Base-by-base conservation (phyloP, 306 rosid species). In the Geum urbanum region DNA sequence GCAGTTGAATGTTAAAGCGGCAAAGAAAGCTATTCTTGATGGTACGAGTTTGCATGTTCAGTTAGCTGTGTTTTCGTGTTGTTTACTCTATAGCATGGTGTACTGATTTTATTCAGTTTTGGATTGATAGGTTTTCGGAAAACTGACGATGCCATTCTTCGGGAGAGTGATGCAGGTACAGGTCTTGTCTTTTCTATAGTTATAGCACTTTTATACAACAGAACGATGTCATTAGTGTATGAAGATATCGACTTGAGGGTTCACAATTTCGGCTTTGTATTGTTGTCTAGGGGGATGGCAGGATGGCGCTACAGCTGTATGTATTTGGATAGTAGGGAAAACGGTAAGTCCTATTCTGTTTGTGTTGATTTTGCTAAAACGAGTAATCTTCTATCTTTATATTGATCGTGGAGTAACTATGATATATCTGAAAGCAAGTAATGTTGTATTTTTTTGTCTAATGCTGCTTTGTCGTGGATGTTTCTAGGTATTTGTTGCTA, bases 291-390 rank as follows among this genome's bases (percentile, higher is more conserved):
- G 89, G 70, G 96, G 96, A 37, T 92, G 96, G 96, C 97, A 80
- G 81, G 97, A 92, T 67, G 97, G 97, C 71, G 95, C 97, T 60
- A 92, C 96, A 65, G 92, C 96, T 35, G 96, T 87, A 27, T 89
- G 96, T 74, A 84, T 87, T 64, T 92, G 97, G 97, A 80, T 92
- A 68, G 64, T 89, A 69, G 95, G 90, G 49, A 87, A 89, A 75
- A 87, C 84, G 64, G 97, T 89, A 81, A 81, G 96, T 85, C 20
- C 67, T 14, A 18, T 14, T 11, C 58, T 45, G 45, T 53, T 54
- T 54, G 35, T 55, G 6, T 49, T 51, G 59, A 50, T 32, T 32
- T 32, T 32, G 37, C 37, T 32, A 32, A 32, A 32, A 32, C 3
- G 37, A 32, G 37, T 32, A 32, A 32, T 32, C 37, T 2, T 32